These are phyloP conservation scores for Nothophaeocryptopus gaeumannii DNA, from an alignment of 2,329 filamentous ascomycete species.

Conservation along the genomic window DNA sequence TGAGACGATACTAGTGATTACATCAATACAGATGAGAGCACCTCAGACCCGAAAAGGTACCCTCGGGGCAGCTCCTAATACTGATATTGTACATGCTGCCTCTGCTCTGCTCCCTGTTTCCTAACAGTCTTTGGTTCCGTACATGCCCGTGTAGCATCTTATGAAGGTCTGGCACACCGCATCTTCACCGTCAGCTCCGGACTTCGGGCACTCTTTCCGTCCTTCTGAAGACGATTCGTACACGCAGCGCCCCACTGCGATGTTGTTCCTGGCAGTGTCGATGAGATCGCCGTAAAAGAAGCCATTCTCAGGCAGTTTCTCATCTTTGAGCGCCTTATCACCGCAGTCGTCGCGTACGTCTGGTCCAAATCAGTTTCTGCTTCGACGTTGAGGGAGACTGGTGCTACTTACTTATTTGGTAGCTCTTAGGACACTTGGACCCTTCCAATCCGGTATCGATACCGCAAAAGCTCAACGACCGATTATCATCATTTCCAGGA, in stretches of 20 bases:
- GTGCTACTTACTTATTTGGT: conserved; percentile 5
- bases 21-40: no score
- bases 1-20: no score
- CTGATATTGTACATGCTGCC: no score
- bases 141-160: conserved; percentile 15
- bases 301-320: conserved; percentile 7
- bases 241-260: conserved; percentile 15
- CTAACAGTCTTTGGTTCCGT: conserved; percentile 8
- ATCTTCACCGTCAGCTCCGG: not conserved
- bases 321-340: conserved; percentile 4
- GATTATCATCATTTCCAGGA: conserved; percentile 10
- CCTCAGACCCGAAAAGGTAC: no score
- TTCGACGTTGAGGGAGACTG: not conserved
- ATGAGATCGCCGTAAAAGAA: conserved; percentile 16
- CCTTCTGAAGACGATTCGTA: conserved; percentile 8
- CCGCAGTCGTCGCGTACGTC: conserved; percentile 14
- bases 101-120: no score
- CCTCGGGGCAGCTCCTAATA: no score
- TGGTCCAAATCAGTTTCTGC: not conserved
- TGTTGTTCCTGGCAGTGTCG: conserved; percentile 17
- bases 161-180: conserved; percentile 10
- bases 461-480: conserved; percentile 11
- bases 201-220: conserved; percentile 3
- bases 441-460: conserved; percentile 1
- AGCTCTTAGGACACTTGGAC: conserved; percentile 4